A percentile compares a stretch with the other conserved stretches of the same genome.
phyloP scores from a whole-genome alignment of 768 basidiomycete genomes.

The Steccherinum ochraceum region DNA sequence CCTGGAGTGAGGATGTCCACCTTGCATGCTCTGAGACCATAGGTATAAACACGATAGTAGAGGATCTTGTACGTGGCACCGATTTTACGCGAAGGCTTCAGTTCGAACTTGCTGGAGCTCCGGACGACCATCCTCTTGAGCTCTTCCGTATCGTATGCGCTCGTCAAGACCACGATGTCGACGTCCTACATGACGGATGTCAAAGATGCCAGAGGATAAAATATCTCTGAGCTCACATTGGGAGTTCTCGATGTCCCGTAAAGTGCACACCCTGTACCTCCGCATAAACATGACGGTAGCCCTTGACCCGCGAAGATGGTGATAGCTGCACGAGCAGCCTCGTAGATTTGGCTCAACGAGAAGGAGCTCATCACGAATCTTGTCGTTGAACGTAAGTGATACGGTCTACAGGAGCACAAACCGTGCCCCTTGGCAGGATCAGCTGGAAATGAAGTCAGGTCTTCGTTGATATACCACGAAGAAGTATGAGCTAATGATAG shows the following conservation, averaged over 20 bases:
- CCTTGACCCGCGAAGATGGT: not conserved
- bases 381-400: too few relatives aligned
- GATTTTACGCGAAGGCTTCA: slow-evolving; percentile 5
- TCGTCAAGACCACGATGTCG: slow-evolving; percentile 8
- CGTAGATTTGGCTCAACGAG: too few relatives aligned
- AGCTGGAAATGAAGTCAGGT: too few relatives aligned
- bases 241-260: not conserved
- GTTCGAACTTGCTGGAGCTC: slow-evolving; percentile 10
- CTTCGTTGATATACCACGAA: too few relatives aligned
- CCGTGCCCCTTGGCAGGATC: too few relatives aligned
- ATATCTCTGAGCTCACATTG: not conserved
- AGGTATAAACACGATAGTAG: not conserved
- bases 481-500: too few relatives aligned
- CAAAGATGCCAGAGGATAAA: not conserved
- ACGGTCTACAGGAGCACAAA: too few relatives aligned
- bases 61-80: slow-evolving; percentile 13
- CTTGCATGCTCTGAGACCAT: slow-evolving; percentile 17
- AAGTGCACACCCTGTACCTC: not conserved
- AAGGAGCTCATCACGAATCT: too few relatives aligned
- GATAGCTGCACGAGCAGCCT: not conserved
- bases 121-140: slow-evolving; percentile 13
- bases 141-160: slow-evolving; percentile 7
- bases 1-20: slow-evolving; percentile 28
- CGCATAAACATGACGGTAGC: not conserved
- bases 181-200: slow-evolving; percentile 1